Conservation (phyloP, 176 grass and related monocot species). For the Themeda triandra region DNA sequence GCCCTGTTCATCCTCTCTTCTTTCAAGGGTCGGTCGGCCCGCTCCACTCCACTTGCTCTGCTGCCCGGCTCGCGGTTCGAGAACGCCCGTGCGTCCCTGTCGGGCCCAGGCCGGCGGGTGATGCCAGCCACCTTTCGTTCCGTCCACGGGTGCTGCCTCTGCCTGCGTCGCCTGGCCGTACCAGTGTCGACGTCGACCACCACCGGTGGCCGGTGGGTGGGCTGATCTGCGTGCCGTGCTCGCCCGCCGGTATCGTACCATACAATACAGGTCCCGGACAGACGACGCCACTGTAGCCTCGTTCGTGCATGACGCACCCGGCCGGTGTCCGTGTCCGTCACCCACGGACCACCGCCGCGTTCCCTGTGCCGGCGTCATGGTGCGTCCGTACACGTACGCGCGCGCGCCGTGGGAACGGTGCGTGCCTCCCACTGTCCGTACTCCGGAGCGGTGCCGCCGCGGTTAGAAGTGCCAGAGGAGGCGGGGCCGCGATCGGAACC, state of each 20-base stretch:
- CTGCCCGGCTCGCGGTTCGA: not conserved
- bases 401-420: too few species aligned
- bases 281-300: slow-evolving; percentile 12
- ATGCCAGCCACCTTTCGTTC: not conserved
- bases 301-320: slow-evolving; percentile 34
- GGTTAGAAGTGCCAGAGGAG: too few species aligned
- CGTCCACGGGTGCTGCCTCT: not conserved
- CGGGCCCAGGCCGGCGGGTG: not conserved
- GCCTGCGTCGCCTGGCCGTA: not conserved
- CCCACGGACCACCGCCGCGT: not conserved
- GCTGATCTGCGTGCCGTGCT: not conserved
- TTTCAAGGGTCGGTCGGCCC: not conserved
- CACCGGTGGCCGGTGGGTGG: not conserved
- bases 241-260: too few species aligned
- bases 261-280: not conserved
- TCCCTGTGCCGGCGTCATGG: not conserved
- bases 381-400: too few species aligned
- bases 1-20: not conserved
- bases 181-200: not conserved
- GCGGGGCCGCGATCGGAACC: too few species aligned
- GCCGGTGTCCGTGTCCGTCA: not conserved
- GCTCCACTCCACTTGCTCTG: not conserved
- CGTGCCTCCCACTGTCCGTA: too few species aligned
- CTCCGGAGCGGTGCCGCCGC: too few species aligned
- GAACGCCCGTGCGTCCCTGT: not conserved